Evolutionary conservation across 2,329 filamentous ascomycete species (phyloP), one percentile per base, ranked within the genome.

Genomic region (Coleophoma eucalyptorum): DNA sequence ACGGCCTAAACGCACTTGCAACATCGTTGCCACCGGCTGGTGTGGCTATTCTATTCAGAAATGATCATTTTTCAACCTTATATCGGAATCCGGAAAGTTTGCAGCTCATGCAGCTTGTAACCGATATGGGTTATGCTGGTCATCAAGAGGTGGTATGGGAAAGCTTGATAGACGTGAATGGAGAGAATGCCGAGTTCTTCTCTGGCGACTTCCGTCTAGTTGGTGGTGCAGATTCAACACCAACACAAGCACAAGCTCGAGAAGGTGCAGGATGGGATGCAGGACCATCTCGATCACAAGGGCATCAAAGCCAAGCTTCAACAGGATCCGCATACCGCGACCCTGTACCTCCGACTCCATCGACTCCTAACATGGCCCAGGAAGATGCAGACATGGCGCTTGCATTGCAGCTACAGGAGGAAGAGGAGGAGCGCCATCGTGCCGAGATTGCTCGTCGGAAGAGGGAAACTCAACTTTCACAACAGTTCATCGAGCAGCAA

Each of bases 131-230:
- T 1, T 99, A 96, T 63, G 85, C 87, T 11, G 81, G 78, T 10
- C 90, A 97, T 59, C 87, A 91, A 15, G 93, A 97, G 65, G 84
- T 99, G 12, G 90, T 99, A 0, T 99, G 94, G 94, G 94, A 99
- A 69, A 94, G 87, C 10, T 76, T 99, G 2, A 86, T 88, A 1
- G 93, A 97, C 61, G 86, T 96, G 19, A 94, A 86, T 47, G 94
- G 94, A 7, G 86, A 89, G 61, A 81, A 81, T 13, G 85, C 89
- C 2, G 89, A 92, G 64, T 90, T 95, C 61, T 90, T 90, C 59
- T 90, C 91, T 0, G 94, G 94, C 2, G 92, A 97, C 62, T 97
- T 97, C 68, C 81, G 87, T 32, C 77, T 88, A 0, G 89, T 97
- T n/a, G 86, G 90, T 18, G 85, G 85, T 59, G 71, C 55, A 19